A percentile compares a stretch with the other conserved stretches of the same genome.
Conservation (phyloP, 164 flowering plant genomes). For the Aristolochia contorta region DNA sequence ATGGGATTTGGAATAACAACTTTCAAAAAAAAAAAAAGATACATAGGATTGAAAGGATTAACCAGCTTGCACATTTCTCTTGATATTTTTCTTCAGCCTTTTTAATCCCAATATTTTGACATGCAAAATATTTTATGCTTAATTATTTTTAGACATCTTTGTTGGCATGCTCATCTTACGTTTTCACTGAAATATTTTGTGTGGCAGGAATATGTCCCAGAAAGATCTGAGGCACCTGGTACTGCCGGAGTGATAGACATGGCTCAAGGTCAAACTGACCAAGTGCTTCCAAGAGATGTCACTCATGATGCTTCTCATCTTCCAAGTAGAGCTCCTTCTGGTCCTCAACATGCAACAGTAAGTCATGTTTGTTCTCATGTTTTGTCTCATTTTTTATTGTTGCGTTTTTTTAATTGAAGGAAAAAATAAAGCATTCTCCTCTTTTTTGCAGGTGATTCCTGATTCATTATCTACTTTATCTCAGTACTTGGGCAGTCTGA, state of each 20-base stretch:
- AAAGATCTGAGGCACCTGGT: slow-evolving; percentile 22
- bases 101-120: too few species aligned
- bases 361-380: slow-evolving; percentile 8
- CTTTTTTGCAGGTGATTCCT: slow-evolving; percentile 53
- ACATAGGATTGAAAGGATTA: too few species aligned
- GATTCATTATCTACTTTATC: slow-evolving; percentile 75
- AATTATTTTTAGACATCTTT: too few species aligned
- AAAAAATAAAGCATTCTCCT: neutral
- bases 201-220: slow-evolving; percentile 30
- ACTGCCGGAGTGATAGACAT: slow-evolving; percentile 17
- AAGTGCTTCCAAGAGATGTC: slow-evolving; percentile 22
- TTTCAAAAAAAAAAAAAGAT: too few species aligned
- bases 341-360: slow-evolving; percentile 53
- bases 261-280: slow-evolving; percentile 27
- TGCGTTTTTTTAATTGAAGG: neutral
- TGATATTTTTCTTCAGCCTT: too few species aligned
- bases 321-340: slow-evolving; percentile 42
- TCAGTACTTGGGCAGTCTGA: slow-evolving; percentile 52
- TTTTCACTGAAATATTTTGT: neutral
- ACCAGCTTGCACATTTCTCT: too few species aligned
- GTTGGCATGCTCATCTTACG: too few species aligned
- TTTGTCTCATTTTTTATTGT: neutral
- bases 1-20: too few species aligned
- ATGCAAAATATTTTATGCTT: too few species aligned
- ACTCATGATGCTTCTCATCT: slow-evolving; percentile 24